Evolutionary conservation across 2,329 filamentous ascomycete species (phyloP).

Genomic region (Phyllosticta citriasiana): DNA sequence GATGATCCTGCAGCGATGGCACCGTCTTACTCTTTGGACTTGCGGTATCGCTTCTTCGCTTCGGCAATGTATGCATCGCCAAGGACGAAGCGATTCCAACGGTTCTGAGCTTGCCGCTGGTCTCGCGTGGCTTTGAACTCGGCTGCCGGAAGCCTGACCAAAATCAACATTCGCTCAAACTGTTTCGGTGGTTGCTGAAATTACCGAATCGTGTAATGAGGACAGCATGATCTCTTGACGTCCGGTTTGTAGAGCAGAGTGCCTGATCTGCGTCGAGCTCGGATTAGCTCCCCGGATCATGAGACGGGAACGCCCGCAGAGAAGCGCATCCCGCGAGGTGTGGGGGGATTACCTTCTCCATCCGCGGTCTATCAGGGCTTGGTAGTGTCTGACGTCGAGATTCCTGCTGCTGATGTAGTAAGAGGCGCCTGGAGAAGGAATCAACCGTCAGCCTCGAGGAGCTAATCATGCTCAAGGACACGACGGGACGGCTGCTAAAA

Average conservation of each 20-base stretch:
- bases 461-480: background rate
- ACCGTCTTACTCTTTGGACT: slow-evolving; percentile 49
- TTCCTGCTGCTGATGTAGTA: slow-evolving; percentile 58
- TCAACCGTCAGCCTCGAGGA: background rate
- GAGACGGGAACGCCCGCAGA: background rate
- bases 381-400: slow-evolving; percentile 58
- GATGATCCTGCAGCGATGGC: background rate
- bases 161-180: background rate
- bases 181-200: slow-evolving; percentile 6
- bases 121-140: slow-evolving; percentile 58
- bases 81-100: slow-evolving; percentile 62
- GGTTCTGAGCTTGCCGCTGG: slow-evolving; percentile 65
- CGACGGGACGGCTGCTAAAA: background rate
- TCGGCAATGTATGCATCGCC: slow-evolving; percentile 59
- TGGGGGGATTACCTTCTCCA: slow-evolving; percentile 58
- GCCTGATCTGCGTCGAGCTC: slow-evolving; percentile 32
- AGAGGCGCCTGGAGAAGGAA: slow-evolving; percentile 49
- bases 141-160: slow-evolving; percentile 49
- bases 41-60: slow-evolving; percentile 54
- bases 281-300: background rate
- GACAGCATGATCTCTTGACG: slow-evolving; percentile 73
- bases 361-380: slow-evolving; percentile 60
- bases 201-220: slow-evolving; percentile 70
- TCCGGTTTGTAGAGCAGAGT: slow-evolving; percentile 69
- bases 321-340: slow-evolving; percentile 2